Evolutionary conservation across 2,329 filamentous ascomycete genomes (phyloP), one percentile per base, ranked within the genome.

Genomic region (Nothopassalora personata): DNA sequence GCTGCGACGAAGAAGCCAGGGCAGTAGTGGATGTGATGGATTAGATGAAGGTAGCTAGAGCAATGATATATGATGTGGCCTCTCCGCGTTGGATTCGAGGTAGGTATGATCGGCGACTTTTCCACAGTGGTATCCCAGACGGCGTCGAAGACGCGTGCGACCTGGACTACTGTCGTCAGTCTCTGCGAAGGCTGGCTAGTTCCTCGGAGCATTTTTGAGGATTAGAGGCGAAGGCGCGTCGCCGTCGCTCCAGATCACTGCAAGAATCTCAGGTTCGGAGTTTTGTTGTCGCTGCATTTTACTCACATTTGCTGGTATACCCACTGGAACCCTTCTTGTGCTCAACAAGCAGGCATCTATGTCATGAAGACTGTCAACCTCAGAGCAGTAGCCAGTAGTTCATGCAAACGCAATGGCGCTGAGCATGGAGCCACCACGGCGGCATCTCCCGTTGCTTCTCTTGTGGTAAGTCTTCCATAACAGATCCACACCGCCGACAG

Each of bases 401-500:
- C 59, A 63, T 64, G 61, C 69, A 71, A 30, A 67, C 59, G 47
- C 73, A 74, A 52, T 68, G 63, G 60, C 68, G 64, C 59, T 71
- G 67, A 49, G 62, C 66, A 57, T 68, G 63, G 43, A 60, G 52
- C 51, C 74, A 56, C 72, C 72, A 74, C 18, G 56, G 54, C 43
- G 67, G 64, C 60, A 62, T 49, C 33, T 65, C 60, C 31, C 64
- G 64, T 34, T 64, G 10, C 53, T 57, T 56, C 47, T 69, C 68
- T 8, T 36, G 52, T 51, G 66, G 64, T 15, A 78, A 66, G 67
- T 80, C 78, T 67, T 80, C 78, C 74, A 77, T 79, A 39, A 73
- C 71, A 54, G 73, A 74, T 9, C 74, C 75, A 68, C 79, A 80
- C 54, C 78, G 67, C 50, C 76, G 72, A 67, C 79, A 81, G 50